Conservation (phyloP, 2,329 filamentous ascomycete genomes). For the Calonectria naviculata region DNA sequence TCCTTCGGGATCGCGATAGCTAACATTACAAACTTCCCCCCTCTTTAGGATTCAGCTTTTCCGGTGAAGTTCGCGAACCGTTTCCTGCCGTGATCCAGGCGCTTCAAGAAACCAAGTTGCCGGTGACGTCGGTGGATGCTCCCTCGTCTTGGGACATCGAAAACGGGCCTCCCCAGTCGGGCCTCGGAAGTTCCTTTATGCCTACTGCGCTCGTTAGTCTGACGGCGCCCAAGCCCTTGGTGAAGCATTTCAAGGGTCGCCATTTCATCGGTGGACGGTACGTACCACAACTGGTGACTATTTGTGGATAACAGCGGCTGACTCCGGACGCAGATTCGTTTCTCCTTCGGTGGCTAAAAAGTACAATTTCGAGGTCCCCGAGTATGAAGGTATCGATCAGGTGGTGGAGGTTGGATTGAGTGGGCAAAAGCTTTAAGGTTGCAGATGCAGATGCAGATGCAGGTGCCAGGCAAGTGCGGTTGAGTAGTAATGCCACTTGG, state of each 20-base stretch:
- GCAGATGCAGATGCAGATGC: too few relatives aligned
- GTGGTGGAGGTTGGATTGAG: conserved; percentile 77
- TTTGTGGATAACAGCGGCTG: conserved; percentile 21
- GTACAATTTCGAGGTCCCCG: conserved; percentile 85
- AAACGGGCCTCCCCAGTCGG: conserved; percentile 80
- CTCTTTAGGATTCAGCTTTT: conserved; percentile 84
- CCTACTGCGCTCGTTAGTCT: conserved; percentile 86
- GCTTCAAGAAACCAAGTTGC: conserved; percentile 77
- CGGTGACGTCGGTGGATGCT: conserved; percentile 90
- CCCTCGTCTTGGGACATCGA: conserved; percentile 97
- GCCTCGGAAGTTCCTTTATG: conserved; percentile 83
- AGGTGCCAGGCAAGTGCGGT: conserved; percentile 7
- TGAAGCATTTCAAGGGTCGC: conserved; percentile 83
- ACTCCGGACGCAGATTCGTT: conserved; percentile 72
- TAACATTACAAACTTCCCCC: conserved; percentile 25
- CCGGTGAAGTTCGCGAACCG: conserved; percentile 90
- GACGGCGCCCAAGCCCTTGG: conserved; percentile 92
- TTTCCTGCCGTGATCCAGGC: conserved; percentile 85
- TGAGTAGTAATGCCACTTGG: conserved; percentile 15
- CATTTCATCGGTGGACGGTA: conserved; percentile 93
- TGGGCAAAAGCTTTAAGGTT: conserved; percentile 63
- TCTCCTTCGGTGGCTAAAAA: conserved; percentile 82
- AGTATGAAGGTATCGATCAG: conserved; percentile 89
- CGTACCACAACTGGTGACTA: conserved; percentile 43
- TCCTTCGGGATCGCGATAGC: background rate